Base-by-base conservation (phyloP, 108 stramenopile genomes). In the Epipyxis sp. region DNA sequence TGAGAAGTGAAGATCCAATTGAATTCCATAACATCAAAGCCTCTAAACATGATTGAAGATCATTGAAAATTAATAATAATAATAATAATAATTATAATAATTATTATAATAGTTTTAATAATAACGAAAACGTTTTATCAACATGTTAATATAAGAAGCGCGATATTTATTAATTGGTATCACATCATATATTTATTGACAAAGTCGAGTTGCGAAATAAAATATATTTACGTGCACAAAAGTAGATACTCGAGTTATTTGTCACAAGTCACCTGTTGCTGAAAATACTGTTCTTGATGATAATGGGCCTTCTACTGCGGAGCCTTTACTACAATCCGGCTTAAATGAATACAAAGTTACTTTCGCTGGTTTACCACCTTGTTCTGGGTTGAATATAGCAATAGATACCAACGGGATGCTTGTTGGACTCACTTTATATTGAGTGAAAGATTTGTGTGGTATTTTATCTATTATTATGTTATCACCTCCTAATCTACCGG, bases 321-420 rank as follows among this genome's bases (percentile, higher is more conserved):
- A 13, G 20, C 20, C 46, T 13, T 6, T 20, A n/a, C n/a, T n/a
- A n/a, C n/a, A n/a, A n/a, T n/a, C n/a, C 13, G 46, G 46, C 3
- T 39, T 71, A 3, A 76, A 76, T 39, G 82, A 79, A 44, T 79
- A 82, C n/a, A 84, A 39, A 16, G 79, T 13, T 39, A 84, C 80
- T 25, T 44, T 74, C 0, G 92, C 90, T 0, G 97, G 97, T 72
- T 92, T 95, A 44, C 93, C 93, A 78, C 94, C 94, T 72, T 80
- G 79, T 79, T 89, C 92, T 20, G 92, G 90, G 27, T 86, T 77
- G 84, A 97, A 97, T 20, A 90, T 79, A 0, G 91, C 93, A 1
- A 95, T 54, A 40, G 40, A 0, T 54, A 69, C 20, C 39, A 37
- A 68, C 34, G 27, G 25, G 46, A 27, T 46, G 29, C 29, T 69